Evolutionary conservation across 2,329 filamentous ascomycete genomes (phyloP), one percentile per base, ranked within the genome.

Genomic region (Aureobasidium leucospermi): DNA sequence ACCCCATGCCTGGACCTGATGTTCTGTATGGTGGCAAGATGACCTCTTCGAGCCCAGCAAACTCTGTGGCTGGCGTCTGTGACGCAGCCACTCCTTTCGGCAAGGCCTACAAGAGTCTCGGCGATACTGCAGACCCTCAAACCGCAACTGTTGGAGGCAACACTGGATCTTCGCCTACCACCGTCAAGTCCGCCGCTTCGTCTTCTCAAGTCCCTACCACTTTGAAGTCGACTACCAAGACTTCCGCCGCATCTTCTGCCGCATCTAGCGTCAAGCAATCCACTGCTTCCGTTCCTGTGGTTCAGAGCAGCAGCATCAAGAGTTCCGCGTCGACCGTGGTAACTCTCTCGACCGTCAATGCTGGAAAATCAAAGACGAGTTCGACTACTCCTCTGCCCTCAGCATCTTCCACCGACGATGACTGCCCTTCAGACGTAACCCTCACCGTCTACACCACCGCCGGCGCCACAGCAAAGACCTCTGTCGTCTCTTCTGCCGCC

Each of bases 1-100:
- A 76, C 62, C 73, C 74, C 2, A 60, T 73, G 43, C 75, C 76
- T 15, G 76, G 76, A 0, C 61, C 65, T 1, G 70, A 73, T 47
- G 73, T 78, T 3, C 61, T 66, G 4, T 78, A 75, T 59, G 73
- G 67, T 5, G 69, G 69, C 48, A 70, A 68, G 4, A 64, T 71
- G 19, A 70, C 62, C 53, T 65, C 64, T 41, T 67, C 64, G 1
- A 68, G 66, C 36, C 47, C 66, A 3, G 47, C 66, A 3, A 63
- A 67, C 5, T 51, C 38, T 1, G 2, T 39, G 2, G 23, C 61
- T 1, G 69, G 70, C 16, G 63, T 66, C 13, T 74, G 72, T 59
- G 70, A 73, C 36, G 62, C 62, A 19, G 59, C 68, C 6, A 65
- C 62, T 32, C 65, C 67, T 23, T 68, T 65, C 43, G 67, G 69